phyloP scores from a whole-genome alignment of 2,329 filamentous ascomycete genomes.

The Coniochaeta pulveracea region DNA sequence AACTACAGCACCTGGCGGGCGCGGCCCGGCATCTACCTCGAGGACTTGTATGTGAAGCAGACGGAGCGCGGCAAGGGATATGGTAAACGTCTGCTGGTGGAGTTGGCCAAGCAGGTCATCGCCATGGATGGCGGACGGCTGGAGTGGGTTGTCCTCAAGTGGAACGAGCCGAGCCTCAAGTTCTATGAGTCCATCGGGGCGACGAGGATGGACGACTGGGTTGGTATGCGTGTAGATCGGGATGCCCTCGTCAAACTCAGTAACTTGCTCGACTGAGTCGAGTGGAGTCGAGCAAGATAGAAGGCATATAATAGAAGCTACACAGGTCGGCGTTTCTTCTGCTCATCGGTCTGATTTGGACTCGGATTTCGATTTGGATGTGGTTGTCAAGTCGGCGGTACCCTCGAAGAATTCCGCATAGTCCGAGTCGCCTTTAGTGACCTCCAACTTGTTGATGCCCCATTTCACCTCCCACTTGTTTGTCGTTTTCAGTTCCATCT shows the following conservation, averaged over 20 bases:
- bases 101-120: conserved; percentile 69
- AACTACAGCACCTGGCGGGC: conserved; percentile 92
- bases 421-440: conserved; percentile 15
- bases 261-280: conserved; percentile 19
- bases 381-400: too few relatives aligned
- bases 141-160: conserved; percentile 87
- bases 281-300: not conserved
- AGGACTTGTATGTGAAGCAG: conserved; percentile 78
- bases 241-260: conserved; percentile 52
- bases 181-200: conserved; percentile 74
- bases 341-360: too few relatives aligned
- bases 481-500: conserved; percentile 19
- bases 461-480: conserved; percentile 28
- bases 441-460: conserved; percentile 23
- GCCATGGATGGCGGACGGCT: conserved; percentile 62
- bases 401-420: conserved; percentile 36
- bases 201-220: conserved; percentile 57
- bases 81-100: conserved; percentile 62
- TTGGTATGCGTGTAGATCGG: conserved; percentile 63
- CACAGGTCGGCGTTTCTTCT: too few relatives aligned
- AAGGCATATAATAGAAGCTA: too few relatives aligned
- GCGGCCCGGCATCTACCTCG: conserved; percentile 81
- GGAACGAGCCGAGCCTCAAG: conserved; percentile 82
- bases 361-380: too few relatives aligned
- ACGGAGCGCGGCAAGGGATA: conserved; percentile 65